phyloP scores from a whole-genome alignment of 2,329 filamentous ascomycete genomes.

The Sphaceloma murrayae region DNA sequence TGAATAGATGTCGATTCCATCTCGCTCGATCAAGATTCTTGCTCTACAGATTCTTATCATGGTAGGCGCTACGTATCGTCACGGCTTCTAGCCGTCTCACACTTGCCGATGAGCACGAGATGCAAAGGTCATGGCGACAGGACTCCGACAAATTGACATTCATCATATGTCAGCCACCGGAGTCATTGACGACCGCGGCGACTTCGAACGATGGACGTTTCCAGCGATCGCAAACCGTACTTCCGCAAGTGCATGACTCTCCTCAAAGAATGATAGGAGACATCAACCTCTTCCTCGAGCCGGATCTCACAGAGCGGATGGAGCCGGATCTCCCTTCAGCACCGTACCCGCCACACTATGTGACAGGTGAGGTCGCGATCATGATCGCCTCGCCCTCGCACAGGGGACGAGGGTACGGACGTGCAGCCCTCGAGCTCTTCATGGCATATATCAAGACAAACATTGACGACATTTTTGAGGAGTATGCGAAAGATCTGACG shows the following conservation, averaged over 20 bases:
- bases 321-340: conserved; percentile 28
- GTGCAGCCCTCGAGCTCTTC: conserved; percentile 56
- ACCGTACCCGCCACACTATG: conserved; percentile 17
- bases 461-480: conserved; percentile 45
- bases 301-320: conserved; percentile 30
- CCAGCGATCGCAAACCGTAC: conserved; percentile 19
- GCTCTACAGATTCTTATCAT: neutral
- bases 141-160: conserved; percentile 87
- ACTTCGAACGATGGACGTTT: too few species aligned
- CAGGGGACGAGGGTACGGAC: conserved; percentile 56
- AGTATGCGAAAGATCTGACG: conserved; percentile 36
- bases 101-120: conserved; percentile 73
- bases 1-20: neutral
- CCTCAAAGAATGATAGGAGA: conserved; percentile 42
- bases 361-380: conserved; percentile 69
- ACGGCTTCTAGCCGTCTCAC: conserved; percentile 81
- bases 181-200: conserved; percentile 15
- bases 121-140: conserved; percentile 78
- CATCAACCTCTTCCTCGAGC: conserved; percentile 60
- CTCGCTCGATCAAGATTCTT: neutral
- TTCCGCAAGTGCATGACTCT: conserved; percentile 44
- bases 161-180: conserved; percentile 57
- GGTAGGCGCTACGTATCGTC: conserved; percentile 63
- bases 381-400: conserved; percentile 62
- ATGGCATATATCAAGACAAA: conserved; percentile 56